Evolutionary conservation across 202 grass and related monocot genomes (phyloP).

Genomic region (Eragrostis tef): DNA sequence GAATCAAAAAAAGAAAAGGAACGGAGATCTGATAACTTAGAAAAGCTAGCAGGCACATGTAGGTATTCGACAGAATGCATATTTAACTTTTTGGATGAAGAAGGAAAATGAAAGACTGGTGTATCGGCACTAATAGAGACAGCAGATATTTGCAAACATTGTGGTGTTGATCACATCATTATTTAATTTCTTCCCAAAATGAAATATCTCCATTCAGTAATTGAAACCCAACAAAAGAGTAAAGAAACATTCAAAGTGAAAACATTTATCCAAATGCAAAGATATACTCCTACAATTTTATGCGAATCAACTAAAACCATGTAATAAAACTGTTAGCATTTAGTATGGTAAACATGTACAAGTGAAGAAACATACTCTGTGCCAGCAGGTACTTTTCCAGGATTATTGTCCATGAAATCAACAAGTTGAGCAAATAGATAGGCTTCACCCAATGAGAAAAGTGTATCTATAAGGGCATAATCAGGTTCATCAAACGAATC

Average conservation of each 20-base stretch:
- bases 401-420: constrained; percentile 92
- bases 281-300: not conserved
- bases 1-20: constrained; percentile 4
- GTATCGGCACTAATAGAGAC: not conserved
- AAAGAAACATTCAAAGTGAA: not conserved
- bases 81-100: constrained; percentile 2
- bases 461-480: constrained; percentile 93
- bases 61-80: not conserved
- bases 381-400: constrained; percentile 84
- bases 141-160: constrained; percentile 6
- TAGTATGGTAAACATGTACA: constrained; percentile 33
- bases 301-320: constrained; percentile 12
- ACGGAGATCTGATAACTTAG: not conserved
- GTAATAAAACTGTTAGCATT: constrained; percentile 20
- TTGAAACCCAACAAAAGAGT: constrained; percentile 17
- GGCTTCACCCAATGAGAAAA: constrained; percentile 95
- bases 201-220: not conserved
- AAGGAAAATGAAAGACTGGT: not conserved
- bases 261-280: constrained; percentile 32
- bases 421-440: constrained; percentile 98
- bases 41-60: not conserved
- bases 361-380: constrained; percentile 66
- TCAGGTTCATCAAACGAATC: constrained; percentile 99
- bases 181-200: not conserved
- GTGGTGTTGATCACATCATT: constrained; percentile 30